Evolutionary conservation across 202 grass and related monocot species (phyloP).

Genomic region (Hordeum pubiflorum): DNA sequence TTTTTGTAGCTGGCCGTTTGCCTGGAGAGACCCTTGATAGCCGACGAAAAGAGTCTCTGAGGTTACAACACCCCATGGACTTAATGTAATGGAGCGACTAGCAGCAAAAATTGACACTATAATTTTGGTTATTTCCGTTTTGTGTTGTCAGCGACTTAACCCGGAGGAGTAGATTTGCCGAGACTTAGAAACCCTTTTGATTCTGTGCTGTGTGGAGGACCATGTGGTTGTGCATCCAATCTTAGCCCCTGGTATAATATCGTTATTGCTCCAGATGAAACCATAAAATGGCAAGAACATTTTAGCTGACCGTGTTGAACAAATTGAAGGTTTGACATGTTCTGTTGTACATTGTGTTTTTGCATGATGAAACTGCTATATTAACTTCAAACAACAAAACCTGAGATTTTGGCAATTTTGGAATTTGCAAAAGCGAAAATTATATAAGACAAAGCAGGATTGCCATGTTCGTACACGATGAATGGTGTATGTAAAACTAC

Average conservation of each 20-base stretch:
- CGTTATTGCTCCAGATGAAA: neutral
- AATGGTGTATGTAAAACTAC: too few relatives aligned
- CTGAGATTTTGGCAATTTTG: too few relatives aligned
- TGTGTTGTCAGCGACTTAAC: constrained; percentile 9
- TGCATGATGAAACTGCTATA: too few relatives aligned
- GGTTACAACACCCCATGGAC: constrained; percentile 15
- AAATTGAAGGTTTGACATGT: too few relatives aligned
- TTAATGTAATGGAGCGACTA: constrained; percentile 8
- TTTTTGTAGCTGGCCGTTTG: constrained; percentile 4
- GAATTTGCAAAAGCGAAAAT: too few relatives aligned
- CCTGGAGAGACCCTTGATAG: constrained; percentile 4
- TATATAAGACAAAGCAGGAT: too few relatives aligned
- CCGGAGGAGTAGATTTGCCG: neutral
- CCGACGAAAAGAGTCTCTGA: neutral
- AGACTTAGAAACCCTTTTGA: neutral
- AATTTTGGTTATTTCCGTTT: constrained; percentile 28
- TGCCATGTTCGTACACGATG: too few relatives aligned
- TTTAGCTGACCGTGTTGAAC: too few relatives aligned
- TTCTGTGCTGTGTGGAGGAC: neutral
- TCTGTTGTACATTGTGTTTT: too few relatives aligned
- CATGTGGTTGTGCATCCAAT: neutral
- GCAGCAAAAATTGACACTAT: neutral
- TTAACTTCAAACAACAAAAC: too few relatives aligned
- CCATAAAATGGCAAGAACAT: neutral
- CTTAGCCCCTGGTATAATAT: neutral